Conservation (phyloP, 805 yeast species). For the Isabelozyma gotoi region DNA sequence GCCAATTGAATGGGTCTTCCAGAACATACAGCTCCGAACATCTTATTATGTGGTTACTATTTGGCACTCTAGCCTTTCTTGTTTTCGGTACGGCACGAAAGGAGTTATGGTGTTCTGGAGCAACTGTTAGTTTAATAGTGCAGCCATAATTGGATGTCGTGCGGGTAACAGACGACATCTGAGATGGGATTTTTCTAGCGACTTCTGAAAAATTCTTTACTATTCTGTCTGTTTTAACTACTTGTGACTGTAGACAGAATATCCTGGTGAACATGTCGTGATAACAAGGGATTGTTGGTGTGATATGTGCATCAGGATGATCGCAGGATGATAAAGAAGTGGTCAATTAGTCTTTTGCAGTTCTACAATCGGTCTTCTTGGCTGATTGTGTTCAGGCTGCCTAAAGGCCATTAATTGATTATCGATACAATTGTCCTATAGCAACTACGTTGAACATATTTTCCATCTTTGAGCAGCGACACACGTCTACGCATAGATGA, state of each 20-base stretch:
- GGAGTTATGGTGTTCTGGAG: not conserved
- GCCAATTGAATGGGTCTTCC: constrained; percentile 63
- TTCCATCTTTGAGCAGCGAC: constrained; percentile 61
- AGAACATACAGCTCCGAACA: constrained; percentile 79
- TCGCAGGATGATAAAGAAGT: not conserved
- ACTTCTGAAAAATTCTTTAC: not conserved
- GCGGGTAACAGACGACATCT: not conserved
- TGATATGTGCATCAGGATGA: constrained; percentile 3
- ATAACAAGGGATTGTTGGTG: constrained; percentile 9
- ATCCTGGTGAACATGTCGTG: not conserved
- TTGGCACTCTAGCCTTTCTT: too few relatives aligned
- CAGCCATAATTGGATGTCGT: not conserved
- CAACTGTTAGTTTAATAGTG: too few relatives aligned
- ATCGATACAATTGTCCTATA: constrained; percentile 68
- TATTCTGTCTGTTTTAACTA: not conserved
- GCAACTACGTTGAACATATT: constrained; percentile 71
- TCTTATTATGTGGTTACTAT: constrained; percentile 13
- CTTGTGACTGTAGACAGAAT: too few relatives aligned
- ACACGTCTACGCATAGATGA: constrained; percentile 51
- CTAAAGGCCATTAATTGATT: constrained; percentile 8
- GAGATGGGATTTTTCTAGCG: not conserved
- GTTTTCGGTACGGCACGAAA: not conserved
- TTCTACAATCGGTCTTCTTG: not conserved
- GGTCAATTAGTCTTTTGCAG: not conserved
- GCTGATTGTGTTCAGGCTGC: not conserved